Evolutionary conservation across 768 basidiomycete genomes (phyloP), one percentile per base, ranked within the genome.

Genomic region (Pluteus cervinus): DNA sequence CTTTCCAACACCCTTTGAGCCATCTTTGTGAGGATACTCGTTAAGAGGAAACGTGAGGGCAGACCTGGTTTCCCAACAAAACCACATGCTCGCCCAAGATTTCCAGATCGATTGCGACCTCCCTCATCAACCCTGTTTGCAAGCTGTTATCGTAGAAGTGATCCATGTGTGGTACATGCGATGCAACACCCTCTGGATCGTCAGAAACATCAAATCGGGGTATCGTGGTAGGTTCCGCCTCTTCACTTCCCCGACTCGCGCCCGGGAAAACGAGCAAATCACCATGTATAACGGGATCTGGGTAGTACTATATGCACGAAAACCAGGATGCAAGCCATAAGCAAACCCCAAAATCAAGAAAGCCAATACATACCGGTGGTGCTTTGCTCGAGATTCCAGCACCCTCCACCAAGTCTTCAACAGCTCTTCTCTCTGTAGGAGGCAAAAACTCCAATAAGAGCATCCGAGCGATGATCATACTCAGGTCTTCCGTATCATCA

Each of bases 81-180:
- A 83, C 77, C 21, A 81, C 60, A 53, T 83, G 79, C 47, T 81
- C 79, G 4, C 71, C 67, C 7, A 81, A 54, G 7, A 79, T 40
- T 53, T 80, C 79, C 18, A 81, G 42, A 47, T 83, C 80, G 16
- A 79, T 65, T 0, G 75, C 80, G 23, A 81, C 56, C 44, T 81
- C 79, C 4, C 74, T 65, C 79, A 83, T 81, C 29, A 79, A 53
- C 7, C 75, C 76, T 4, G 76, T 77, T 53, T 83, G 80, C 38
- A 81, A 49, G 42, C 76, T 78, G 45, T 83, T 83, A 44, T 83
- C 75, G 46, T 81, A 80, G 54, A 80, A 83, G 44, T 79, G 71
- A 38, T 77, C 76, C 78, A 81, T 80, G 44, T 79, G 67, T 11
- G 80, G 80, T 2, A 83, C 67, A 55, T 75, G 71, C 2, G 76